Evolutionary conservation across 306 rosid species (phyloP).

Genomic region (Neltuma alba): DNA sequence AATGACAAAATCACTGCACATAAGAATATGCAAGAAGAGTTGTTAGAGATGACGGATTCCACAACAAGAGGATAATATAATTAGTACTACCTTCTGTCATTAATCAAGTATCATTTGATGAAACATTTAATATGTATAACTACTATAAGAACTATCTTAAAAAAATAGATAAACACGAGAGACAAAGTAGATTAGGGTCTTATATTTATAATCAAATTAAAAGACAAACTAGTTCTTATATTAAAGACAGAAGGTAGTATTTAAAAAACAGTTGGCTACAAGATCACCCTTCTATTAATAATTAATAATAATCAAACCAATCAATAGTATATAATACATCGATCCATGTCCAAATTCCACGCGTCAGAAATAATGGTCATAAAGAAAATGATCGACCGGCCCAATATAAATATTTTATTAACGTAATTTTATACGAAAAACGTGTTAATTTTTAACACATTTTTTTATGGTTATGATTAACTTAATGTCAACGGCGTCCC

Average conservation of each 20-base stretch:
- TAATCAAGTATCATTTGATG: too few relatives aligned
- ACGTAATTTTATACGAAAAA: background rate
- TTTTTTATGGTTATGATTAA: background rate
- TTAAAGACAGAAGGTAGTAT: too few relatives aligned
- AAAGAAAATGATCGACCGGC: background rate
- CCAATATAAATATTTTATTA: background rate
- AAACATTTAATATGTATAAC: too few relatives aligned
- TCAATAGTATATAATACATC: background rate
- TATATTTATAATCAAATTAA: too few relatives aligned
- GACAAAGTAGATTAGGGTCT: too few relatives aligned
- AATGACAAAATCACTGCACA: background rate
- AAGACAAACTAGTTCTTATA: too few relatives aligned
- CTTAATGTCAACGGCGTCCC: background rate
- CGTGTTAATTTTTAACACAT: background rate
- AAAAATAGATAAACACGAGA: too few relatives aligned
- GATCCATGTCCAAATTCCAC: background rate
- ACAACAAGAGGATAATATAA: too few relatives aligned
- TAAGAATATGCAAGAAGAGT: background rate
- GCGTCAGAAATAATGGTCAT: background rate
- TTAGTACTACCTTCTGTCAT: too few relatives aligned
- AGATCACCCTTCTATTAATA: background rate
- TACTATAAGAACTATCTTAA: too few relatives aligned
- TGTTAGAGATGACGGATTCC: too few relatives aligned
- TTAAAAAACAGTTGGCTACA: background rate
- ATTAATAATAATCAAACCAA: background rate